A percentile compares a stretch with the other conserved stretches of the same genome.
Evolutionary conservation across 176 grass and related monocot species (phyloP).

Genomic region (Bolboschoenus planiculmis): DNA sequence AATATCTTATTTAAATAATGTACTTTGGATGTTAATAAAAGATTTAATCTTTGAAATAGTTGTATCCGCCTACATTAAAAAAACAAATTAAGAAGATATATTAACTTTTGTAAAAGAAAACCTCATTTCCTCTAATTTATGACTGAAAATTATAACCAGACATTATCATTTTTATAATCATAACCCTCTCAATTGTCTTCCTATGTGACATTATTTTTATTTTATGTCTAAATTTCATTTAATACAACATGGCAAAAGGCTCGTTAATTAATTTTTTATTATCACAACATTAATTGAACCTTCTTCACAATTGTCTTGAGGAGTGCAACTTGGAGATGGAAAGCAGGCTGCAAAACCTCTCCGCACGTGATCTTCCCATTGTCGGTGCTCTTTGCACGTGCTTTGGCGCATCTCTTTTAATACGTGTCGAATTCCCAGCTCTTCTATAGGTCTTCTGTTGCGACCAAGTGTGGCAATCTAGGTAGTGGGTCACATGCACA

Average conservation of each 20-base stretch:
- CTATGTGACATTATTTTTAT: no score
- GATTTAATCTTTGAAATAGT: neutral
- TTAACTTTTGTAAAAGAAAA: neutral
- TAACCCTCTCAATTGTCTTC: no score
- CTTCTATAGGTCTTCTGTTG: neutral
- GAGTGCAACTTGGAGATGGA: neutral
- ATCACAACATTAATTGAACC: no score
- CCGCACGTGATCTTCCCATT: neutral
- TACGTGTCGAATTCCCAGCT: slow-evolving; percentile 4
- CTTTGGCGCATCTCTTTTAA: neutral
- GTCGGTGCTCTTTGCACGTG: slow-evolving; percentile 12
- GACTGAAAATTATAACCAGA: no score
- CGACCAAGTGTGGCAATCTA: neutral
- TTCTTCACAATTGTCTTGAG: no score
- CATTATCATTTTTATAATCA: no score
- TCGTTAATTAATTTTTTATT: neutral
- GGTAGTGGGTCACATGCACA: neutral
- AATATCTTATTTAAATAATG: neutral
- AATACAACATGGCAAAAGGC: no score
- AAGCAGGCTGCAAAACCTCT: neutral
- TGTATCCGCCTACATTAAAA: neutral
- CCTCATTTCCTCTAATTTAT: no score
- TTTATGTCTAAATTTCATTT: no score
- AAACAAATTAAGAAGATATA: neutral
- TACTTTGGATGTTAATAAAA: neutral